Evolutionary conservation across 495 filamentous ascomycete species (phyloP).

Genomic region (Parmelia sp.): DNA sequence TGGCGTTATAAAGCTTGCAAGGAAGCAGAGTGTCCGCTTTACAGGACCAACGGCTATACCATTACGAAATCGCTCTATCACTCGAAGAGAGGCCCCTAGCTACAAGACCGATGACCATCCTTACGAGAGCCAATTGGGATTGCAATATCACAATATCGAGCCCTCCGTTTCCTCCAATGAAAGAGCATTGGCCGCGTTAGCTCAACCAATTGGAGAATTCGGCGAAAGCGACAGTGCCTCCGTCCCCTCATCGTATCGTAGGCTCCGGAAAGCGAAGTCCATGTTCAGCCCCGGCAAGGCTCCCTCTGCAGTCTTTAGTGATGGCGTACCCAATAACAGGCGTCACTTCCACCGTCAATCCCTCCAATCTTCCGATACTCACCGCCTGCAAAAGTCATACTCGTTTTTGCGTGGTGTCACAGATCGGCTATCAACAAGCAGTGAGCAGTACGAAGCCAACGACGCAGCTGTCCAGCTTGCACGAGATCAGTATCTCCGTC

Average conservation of each 20-base stretch:
- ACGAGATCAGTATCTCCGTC: conserved; percentile 41
- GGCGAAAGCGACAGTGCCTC: conserved; percentile 48
- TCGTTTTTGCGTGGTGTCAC: conserved; percentile 52
- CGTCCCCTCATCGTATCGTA: conserved; percentile 67
- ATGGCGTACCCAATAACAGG: conserved; percentile 7
- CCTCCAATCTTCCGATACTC: conserved; percentile 14
- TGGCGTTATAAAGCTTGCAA: not conserved
- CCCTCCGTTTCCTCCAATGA: conserved; percentile 25
- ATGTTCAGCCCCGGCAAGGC: conserved; percentile 55
- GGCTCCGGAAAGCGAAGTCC: conserved; percentile 65
- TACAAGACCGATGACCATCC: conserved; percentile 6
- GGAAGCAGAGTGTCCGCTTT: conserved; percentile 52
- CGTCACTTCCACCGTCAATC: conserved; percentile 21
- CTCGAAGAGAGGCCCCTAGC: conserved; percentile 18
- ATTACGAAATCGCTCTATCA: conserved; percentile 23
- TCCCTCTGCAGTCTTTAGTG: conserved; percentile 28
- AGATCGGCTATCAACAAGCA: conserved; percentile 21
- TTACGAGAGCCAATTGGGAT: conserved; percentile 11
- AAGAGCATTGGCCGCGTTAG: conserved; percentile 35
- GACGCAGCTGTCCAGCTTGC: conserved; percentile 46
- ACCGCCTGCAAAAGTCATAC: conserved; percentile 48
- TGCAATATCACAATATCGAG: conserved; percentile 23
- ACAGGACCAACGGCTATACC: conserved; percentile 35
- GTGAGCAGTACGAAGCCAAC: conserved; percentile 35
- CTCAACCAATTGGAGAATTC: conserved; percentile 21